Percentiles rank a stretch among this genome's conserved stretches.
Evolutionary conservation across 148 eudicot genomes (phyloP).

Genomic region (Chenopodium suecicum): DNA sequence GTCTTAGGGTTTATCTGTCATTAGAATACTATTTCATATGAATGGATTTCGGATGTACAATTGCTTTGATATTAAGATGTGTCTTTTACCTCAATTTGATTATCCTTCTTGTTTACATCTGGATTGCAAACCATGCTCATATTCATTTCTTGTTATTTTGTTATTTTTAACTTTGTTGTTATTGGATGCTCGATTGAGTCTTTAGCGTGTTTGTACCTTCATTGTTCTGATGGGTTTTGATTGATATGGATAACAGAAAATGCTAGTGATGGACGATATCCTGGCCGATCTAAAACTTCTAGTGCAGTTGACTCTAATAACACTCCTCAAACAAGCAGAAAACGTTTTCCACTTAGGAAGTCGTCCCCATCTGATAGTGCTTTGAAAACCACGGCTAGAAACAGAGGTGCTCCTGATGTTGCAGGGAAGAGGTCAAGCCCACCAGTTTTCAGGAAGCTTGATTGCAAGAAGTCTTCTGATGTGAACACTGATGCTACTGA

Average conservation of each 20-base stretch:
- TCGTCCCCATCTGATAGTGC: slow-evolving; percentile 47
- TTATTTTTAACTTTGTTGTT: neutral
- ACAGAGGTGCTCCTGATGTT: slow-evolving; percentile 43
- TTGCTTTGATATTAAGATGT: no score
- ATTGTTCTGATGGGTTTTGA: slow-evolving; percentile 9
- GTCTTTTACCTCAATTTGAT: no score
- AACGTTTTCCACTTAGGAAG: slow-evolving; percentile 29
- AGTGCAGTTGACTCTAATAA: slow-evolving; percentile 34
- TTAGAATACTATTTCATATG: no score
- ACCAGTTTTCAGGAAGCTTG: slow-evolving; percentile 59
- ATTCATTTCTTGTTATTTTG: neutral
- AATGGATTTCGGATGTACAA: no score
- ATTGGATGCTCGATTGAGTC: neutral
- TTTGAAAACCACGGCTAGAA: slow-evolving; percentile 45
- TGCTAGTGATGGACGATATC: slow-evolving; percentile 56
- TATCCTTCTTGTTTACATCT: no score
- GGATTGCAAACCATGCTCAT: neutral
- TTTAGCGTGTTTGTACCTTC: neutral
- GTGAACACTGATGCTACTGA: slow-evolving; percentile 34
- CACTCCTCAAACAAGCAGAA: slow-evolving; percentile 45
- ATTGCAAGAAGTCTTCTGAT: slow-evolving; percentile 49
- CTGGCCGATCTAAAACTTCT: slow-evolving; percentile 41
- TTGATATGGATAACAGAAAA: slow-evolving; percentile 44
- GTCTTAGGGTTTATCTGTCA: neutral
- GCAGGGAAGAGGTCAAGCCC: slow-evolving; percentile 45